A percentile compares a stretch with the other conserved stretches of the same genome.
Conservation (phyloP, 2,329 filamentous ascomycete species). For the Beauveria pseudobassiana region DNA sequence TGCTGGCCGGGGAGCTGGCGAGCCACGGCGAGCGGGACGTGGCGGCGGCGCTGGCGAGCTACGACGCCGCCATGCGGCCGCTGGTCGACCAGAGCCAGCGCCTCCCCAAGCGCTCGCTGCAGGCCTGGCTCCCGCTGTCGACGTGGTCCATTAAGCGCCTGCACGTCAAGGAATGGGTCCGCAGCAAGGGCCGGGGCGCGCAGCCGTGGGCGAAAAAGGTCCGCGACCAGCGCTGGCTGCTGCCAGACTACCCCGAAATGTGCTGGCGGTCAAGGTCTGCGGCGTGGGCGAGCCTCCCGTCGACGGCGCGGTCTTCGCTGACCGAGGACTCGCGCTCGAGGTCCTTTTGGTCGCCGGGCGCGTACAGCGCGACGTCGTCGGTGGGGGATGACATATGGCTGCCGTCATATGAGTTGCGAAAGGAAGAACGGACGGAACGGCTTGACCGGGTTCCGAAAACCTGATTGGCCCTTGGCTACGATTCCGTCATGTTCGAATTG, state of each 20-base stretch:
- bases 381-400: constrained; percentile 1
- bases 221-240: neutral
- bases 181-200: neutral
- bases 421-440: neutral
- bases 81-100: constrained; percentile 1
- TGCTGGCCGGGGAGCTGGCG: constrained; percentile 8
- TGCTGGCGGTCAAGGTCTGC: constrained; percentile 12
- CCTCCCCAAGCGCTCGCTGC: neutral
- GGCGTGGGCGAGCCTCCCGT: neutral
- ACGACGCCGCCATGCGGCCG: neutral
- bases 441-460: neutral
- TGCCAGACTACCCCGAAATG: constrained; percentile 10
- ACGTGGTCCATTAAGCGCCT: constrained; percentile 4
- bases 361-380: neutral
- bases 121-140: constrained; percentile 5
- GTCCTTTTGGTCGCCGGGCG: neutral
- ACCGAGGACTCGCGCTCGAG: neutral
- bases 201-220: constrained; percentile 4
- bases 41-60: neutral
- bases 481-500: neutral
- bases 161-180: constrained; percentile 7
- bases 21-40: neutral
- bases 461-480: neutral
- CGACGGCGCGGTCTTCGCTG: constrained; percentile 1
- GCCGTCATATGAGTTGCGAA: neutral